Conservation (phyloP, 1,139 yeast genomes). For the Yamadazyma buinensis region DNA sequence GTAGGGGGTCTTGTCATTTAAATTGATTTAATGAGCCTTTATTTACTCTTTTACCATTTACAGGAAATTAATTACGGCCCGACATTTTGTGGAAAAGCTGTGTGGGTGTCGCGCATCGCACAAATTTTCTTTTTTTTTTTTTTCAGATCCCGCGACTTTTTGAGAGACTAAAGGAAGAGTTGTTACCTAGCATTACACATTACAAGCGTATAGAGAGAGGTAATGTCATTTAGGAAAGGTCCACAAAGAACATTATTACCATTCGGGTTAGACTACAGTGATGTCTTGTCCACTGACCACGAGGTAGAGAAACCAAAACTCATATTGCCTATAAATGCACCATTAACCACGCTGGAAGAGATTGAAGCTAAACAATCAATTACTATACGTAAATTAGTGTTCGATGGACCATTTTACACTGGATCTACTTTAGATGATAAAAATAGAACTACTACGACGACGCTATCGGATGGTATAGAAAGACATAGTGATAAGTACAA, state of each 20-base stretch:
- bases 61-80: constrained; percentile 2
- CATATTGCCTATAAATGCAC: constrained; percentile 66
- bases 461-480: constrained; percentile 52
- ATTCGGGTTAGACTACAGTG: constrained; percentile 67
- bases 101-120: no score
- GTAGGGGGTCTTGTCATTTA: no score
- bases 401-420: constrained; percentile 75
- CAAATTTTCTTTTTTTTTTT: no score
- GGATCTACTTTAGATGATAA: constrained; percentile 42
- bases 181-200: no score
- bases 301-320: constrained; percentile 35
- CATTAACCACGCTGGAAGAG: constrained; percentile 52
- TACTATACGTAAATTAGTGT: constrained; percentile 52
- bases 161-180: no score
- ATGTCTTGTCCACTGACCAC: constrained; percentile 36
- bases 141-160: no score
- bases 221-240: constrained; percentile 5
- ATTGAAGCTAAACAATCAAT: constrained; percentile 63
- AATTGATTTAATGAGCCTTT: constrained; percentile 8
- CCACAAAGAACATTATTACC: constrained; percentile 44
- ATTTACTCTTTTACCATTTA: neutral
- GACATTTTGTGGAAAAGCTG: neutral
- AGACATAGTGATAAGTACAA: constrained; percentile 73
- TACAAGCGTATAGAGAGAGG: no score
- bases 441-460: constrained; percentile 18